phyloP scores from a whole-genome alignment of 1,284 basidiomycete species.

The Sphagnurus paluster region DNA sequence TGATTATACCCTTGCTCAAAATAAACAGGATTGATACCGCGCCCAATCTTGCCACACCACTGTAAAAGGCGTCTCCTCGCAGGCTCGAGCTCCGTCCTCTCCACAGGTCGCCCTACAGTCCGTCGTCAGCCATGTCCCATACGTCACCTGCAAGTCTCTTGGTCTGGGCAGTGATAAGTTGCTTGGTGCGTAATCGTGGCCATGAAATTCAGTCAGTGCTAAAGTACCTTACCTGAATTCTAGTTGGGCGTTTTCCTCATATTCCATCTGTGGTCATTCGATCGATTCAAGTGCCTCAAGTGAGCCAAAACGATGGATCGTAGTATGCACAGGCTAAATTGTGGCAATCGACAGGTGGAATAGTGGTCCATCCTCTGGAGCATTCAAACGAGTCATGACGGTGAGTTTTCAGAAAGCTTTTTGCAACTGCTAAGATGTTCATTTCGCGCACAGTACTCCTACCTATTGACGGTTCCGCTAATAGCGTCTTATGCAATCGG shows the following conservation, averaged over 20 bases:
- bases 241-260: constrained; percentile 65
- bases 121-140: constrained; percentile 58
- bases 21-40: neutral
- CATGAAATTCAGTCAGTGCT: too few species aligned
- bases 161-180: constrained; percentile 59
- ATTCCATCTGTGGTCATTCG: constrained; percentile 77
- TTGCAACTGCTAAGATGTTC: neutral
- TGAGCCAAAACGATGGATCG: constrained; percentile 29
- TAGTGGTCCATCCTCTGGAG: constrained; percentile 59
- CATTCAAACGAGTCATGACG: constrained; percentile 81
- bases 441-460: constrained; percentile 58
- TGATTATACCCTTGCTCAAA: neutral
- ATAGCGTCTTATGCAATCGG: constrained; percentile 60
- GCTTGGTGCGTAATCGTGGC: constrained; percentile 38
- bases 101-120: neutral
- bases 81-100: neutral
- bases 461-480: constrained; percentile 62
- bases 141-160: constrained; percentile 58
- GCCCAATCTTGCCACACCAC: neutral
- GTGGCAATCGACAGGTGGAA: constrained; percentile 52
- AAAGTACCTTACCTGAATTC: too few species aligned
- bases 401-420: constrained; percentile 38
- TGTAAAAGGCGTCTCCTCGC: constrained; percentile 5
- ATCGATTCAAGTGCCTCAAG: constrained; percentile 71
- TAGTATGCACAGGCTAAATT: neutral